Evolutionary conservation across 441 rosid genomes (phyloP), one percentile per base, ranked within the genome.

Genomic region (Populus hybrid): DNA sequence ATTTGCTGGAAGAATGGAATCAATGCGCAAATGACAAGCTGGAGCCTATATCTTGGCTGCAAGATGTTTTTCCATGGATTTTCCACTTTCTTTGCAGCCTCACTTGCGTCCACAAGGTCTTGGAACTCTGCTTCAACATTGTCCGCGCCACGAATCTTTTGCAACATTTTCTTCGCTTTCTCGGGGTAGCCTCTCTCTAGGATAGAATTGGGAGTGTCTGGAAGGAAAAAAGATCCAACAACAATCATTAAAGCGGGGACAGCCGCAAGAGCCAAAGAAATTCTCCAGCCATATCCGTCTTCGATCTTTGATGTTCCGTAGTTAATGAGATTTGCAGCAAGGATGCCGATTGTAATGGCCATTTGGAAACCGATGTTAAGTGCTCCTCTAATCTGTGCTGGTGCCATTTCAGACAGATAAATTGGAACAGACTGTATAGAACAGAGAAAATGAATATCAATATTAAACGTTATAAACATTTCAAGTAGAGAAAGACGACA

Each of bases 11-110:
- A 46, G 57, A 46, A 46, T 14, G 90, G 90, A 67, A 87, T 84
- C 70, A 86, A 73, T 68, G 74, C 67, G 74, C 86, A 81, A 72
- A 84, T 79, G 68, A 81, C 80, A 76, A 88, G 74, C n/a, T 88
- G 88, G 64, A 89, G 91, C 71, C 89, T 85, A 65, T 88, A 88
- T 78, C 83, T 84, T 40, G 82, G 84, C 70, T 80, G 83, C 73
- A 81, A 11, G 77, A 88, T 86, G 72, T 84, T 86, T 80, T 54
- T 85, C 88, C 89, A 86, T 23, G 88, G 89, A 16, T 85, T 85
- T 10, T 85, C 77, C 77, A 88, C 91, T 75, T 69, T 80, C 80
- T 83, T 85, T 8, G 90, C 85, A 40, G 81, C 86, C 63, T 83
- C 89, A 11, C 84, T 84, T 0, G 91, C 90, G 28, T 83, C 84